Percentiles rank a stretch among this genome's conserved stretches.
These are phyloP conservation scores for Firmiana major DNA, from an alignment of 345 rosid genomes.

Conservation along the genomic window DNA sequence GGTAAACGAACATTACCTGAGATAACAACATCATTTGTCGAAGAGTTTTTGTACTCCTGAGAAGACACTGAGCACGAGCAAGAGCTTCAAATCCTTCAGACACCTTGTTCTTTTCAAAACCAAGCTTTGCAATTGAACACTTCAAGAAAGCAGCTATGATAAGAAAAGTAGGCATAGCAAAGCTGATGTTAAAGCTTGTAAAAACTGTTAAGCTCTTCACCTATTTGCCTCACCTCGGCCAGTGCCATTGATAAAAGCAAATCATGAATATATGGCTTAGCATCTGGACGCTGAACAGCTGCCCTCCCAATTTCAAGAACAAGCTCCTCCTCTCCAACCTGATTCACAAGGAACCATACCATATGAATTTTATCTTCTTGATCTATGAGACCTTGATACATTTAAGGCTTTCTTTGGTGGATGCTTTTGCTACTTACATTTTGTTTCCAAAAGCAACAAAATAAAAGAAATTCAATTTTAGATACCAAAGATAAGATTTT, in stretches of 20 bases:
- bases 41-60: constrained; percentile 78
- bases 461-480: too few species aligned
- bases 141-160: constrained; percentile 75
- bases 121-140: constrained; percentile 89
- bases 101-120: constrained; percentile 80
- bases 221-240: constrained; percentile 77
- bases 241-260: constrained; percentile 85
- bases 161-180: constrained; percentile 59
- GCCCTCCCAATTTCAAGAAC: constrained; percentile 75
- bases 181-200: constrained; percentile 31
- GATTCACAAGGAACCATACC: constrained; percentile 25
- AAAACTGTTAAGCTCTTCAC: constrained; percentile 27
- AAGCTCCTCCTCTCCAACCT: constrained; percentile 86
- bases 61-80: constrained; percentile 87
- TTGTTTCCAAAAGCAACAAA: not conserved
- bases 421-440: not conserved
- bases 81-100: constrained; percentile 97
- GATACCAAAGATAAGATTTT: not conserved
- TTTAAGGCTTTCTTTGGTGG: not conserved
- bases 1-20: constrained; percentile 45
- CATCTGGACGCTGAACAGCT: constrained; percentile 74
- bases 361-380: constrained; percentile 12
- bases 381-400: not conserved
- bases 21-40: constrained; percentile 67
- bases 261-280: constrained; percentile 81